Evolutionary conservation across 257 asterid genomes (phyloP).

Genomic region (Eucommia ulmoides): DNA sequence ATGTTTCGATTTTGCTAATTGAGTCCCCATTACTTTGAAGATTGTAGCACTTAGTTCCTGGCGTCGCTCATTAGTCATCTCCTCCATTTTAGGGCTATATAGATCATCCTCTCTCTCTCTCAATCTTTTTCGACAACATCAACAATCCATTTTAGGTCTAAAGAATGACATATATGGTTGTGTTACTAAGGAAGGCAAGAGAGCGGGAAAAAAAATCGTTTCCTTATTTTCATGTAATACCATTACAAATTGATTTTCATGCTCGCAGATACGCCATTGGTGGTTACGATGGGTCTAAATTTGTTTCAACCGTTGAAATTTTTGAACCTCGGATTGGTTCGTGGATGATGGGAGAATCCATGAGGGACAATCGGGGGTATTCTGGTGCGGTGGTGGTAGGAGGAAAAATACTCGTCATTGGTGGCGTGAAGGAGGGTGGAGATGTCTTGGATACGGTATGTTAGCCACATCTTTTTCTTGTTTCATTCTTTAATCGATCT

Average conservation of each 20-base stretch:
- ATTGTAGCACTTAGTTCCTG: no score
- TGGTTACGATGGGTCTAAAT: constrained; percentile 47
- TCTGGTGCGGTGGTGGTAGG: constrained; percentile 36
- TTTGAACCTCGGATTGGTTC: constrained; percentile 50
- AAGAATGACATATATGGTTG: no score
- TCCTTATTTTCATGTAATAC: neutral
- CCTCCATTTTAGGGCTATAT: no score
- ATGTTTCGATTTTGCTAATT: no score
- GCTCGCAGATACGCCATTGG: constrained; percentile 59
- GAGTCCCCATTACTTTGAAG: no score
- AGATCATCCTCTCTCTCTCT: no score
- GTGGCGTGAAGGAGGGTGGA: constrained; percentile 24
- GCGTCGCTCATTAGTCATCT: no score
- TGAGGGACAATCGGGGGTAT: constrained; percentile 36
- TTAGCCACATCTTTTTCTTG: neutral
- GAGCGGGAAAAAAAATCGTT: neutral
- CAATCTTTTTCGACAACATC: no score
- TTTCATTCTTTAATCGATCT: neutral
- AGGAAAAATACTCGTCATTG: constrained; percentile 35
- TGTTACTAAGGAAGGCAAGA: no score
- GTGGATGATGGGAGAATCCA: constrained; percentile 45
- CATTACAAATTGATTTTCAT: neutral
- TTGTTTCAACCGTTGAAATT: constrained; percentile 48
- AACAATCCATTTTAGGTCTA: no score
- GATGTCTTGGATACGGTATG: constrained; percentile 34